These are phyloP conservation scores for Lentinula detonsa DNA, from an alignment of 768 basidiomycete genomes.

Conservation along the genomic window DNA sequence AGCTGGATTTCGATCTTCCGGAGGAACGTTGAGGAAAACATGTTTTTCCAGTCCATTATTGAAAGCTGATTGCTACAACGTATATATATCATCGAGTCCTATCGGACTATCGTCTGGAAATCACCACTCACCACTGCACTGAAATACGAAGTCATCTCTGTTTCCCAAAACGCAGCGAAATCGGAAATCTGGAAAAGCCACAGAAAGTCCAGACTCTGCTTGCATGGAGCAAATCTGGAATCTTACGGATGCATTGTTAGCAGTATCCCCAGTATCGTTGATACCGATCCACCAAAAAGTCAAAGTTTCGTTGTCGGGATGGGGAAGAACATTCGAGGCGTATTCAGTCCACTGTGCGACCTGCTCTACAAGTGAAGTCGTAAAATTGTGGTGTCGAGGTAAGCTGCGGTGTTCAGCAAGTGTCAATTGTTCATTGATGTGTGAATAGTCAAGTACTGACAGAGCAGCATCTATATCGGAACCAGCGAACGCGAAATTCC, in stretches of 20 bases:
- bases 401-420: slow-evolving; percentile 21
- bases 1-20: slow-evolving; percentile 42
- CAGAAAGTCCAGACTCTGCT: no score
- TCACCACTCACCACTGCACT: slow-evolving; percentile 34
- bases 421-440: neutral
- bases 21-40: slow-evolving; percentile 53
- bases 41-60: slow-evolving; percentile 36
- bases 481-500: slow-evolving; percentile 54
- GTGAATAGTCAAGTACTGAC: slow-evolving; percentile 16
- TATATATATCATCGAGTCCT: neutral
- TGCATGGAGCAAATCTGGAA: neutral
- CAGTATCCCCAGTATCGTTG: slow-evolving; percentile 45
- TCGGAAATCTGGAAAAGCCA: slow-evolving; percentile 31
- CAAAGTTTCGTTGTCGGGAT: slow-evolving; percentile 34
- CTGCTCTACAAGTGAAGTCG: slow-evolving; percentile 40
- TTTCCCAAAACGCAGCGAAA: slow-evolving; percentile 43
- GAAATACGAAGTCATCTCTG: slow-evolving; percentile 45
- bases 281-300: slow-evolving; percentile 57
- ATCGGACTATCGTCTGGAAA: neutral
- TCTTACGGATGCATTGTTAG: slow-evolving; percentile 30
- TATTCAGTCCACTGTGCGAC: slow-evolving; percentile 43
- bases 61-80: slow-evolving; percentile 30
- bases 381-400: slow-evolving; percentile 42
- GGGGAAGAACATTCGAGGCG: slow-evolving; percentile 38
- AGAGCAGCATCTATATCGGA: slow-evolving; percentile 36